Evolutionary conservation across 805 yeast species (phyloP).

Genomic region (Candida maesae): DNA sequence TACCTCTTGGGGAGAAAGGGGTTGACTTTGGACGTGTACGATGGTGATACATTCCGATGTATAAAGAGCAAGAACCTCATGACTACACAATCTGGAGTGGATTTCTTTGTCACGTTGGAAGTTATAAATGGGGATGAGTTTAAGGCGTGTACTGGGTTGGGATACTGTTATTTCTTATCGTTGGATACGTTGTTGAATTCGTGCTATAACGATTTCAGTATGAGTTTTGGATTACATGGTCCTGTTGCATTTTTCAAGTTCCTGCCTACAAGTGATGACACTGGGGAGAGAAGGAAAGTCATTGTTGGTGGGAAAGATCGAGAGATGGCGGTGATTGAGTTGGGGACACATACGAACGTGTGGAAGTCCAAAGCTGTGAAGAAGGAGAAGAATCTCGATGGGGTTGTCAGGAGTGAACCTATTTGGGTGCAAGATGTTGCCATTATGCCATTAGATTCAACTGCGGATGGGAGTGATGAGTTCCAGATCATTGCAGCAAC

Average conservation of each 20-base stretch:
- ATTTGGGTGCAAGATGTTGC: constrained; percentile 25
- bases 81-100: constrained; percentile 19
- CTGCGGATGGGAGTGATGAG: constrained; percentile 1
- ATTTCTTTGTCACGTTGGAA: constrained; percentile 21
- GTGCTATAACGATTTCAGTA: constrained; percentile 19
- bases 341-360: constrained; percentile 16
- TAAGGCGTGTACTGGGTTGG: constrained; percentile 24
- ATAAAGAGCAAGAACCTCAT: constrained; percentile 17
- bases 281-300: constrained; percentile 3
- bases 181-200: constrained; percentile 17
- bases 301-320: constrained; percentile 26
- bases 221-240: constrained; percentile 26
- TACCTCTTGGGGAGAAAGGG: constrained; percentile 20
- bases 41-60: constrained; percentile 9
- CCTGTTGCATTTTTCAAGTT: constrained; percentile 21
- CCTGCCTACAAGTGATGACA: constrained; percentile 4
- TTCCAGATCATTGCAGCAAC: constrained; percentile 21
- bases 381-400: constrained; percentile 6
- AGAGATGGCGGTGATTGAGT: constrained; percentile 18
- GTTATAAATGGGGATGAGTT: constrained; percentile 10
- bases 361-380: constrained; percentile 23
- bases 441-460: constrained; percentile 2
- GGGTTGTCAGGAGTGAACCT: constrained; percentile 14
- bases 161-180: constrained; percentile 23
- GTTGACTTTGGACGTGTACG: constrained; percentile 15